Base-by-base conservation (phyloP, 2,329 filamentous ascomycete species). In the Coniochaeta sp. region DNA sequence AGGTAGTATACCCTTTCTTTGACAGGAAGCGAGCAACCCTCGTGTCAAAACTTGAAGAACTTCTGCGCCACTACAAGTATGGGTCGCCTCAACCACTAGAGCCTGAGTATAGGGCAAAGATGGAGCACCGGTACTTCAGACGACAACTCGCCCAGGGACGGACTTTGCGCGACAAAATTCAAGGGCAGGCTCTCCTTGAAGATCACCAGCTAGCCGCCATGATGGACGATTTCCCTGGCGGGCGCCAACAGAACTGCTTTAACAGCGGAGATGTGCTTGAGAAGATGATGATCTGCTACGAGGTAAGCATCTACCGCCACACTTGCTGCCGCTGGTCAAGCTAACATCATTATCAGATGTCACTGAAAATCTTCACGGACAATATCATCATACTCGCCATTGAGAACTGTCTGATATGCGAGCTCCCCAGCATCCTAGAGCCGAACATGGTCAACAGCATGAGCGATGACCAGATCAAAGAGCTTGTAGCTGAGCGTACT, bases 311-410 rank as follows among this genome's bases (percentile, higher is more conserved):
- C 44, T 14, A 6, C 3, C 24, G 22, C 19, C 31, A 17, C 5
- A 24, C 3, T 3, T 12, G 12, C 19, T 19, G 19, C 12, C 44
- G 7, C 6, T 26, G 7, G 19, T 11, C 19, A 31, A 6, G 19
- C 44, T 50, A 50, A 50, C 19, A 22, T 12, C 19, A 9, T 28
- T 16, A 7, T 11, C 17, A 57, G 55, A 57, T 43, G 55, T 57
- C 22, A 9, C 33, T 57, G 11, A 24, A 22, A n/a, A 43, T 14
- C 1, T 57, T 24, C 55, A 43, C 11, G 6, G 55, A 57, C 19
- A 57, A 57, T 34, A n/a, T 57, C 14, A n/a, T 57, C 55, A 57
- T 57, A 31, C 36, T 57, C 11, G 55, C 55, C 19, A 22, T 57
- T 19, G 55, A 57, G 55, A 57, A 57, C 34, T 43, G 36, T 17